Evolutionary conservation across 2,329 filamentous ascomycete genomes (phyloP).

Genomic region (Thielaviopsis musarum): DNA sequence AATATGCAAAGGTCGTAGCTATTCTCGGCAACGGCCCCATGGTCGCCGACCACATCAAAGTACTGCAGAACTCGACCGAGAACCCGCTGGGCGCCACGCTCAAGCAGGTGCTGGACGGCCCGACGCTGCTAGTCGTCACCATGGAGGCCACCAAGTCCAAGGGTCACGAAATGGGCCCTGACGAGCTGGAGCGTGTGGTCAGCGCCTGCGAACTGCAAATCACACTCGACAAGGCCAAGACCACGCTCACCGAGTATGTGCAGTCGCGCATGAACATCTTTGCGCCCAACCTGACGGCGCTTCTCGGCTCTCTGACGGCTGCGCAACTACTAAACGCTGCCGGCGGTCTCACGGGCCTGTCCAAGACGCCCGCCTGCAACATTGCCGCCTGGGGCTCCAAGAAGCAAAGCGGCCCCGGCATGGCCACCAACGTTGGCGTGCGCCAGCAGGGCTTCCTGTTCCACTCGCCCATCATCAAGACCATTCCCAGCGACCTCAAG

Average conservation of each 20-base stretch:
- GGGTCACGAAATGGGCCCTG: constrained; percentile 57
- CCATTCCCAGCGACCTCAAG: constrained; percentile 72
- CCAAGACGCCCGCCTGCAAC: constrained; percentile 88
- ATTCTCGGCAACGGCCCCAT: constrained; percentile 87
- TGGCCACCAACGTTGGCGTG: constrained; percentile 84
- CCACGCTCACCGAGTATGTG: constrained; percentile 77
- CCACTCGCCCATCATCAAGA: constrained; percentile 74
- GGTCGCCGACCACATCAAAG: constrained; percentile 64
- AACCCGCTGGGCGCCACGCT: constrained; percentile 64
- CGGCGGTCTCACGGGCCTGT: constrained; percentile 72
- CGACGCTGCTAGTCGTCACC: constrained; percentile 86
- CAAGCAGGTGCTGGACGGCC: constrained; percentile 68
- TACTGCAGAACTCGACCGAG: constrained; percentile 56
- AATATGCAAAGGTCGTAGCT: constrained; percentile 88
- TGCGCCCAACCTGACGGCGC: constrained; percentile 77
- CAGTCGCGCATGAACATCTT: constrained; percentile 95
- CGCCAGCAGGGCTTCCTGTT: constrained; percentile 88
- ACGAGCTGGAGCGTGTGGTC: constrained; percentile 57
- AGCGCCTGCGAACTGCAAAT: constrained; percentile 77
- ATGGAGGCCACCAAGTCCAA: constrained; percentile 85
- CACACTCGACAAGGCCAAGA: constrained; percentile 75
- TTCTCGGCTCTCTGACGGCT: constrained; percentile 83
- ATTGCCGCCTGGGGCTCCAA: constrained; percentile 81
- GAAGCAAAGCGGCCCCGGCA: constrained; percentile 55
- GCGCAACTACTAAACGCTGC: constrained; percentile 93